phyloP scores from a whole-genome alignment of 139 green algal species.

The Chlamydomonas sp. region DNA sequence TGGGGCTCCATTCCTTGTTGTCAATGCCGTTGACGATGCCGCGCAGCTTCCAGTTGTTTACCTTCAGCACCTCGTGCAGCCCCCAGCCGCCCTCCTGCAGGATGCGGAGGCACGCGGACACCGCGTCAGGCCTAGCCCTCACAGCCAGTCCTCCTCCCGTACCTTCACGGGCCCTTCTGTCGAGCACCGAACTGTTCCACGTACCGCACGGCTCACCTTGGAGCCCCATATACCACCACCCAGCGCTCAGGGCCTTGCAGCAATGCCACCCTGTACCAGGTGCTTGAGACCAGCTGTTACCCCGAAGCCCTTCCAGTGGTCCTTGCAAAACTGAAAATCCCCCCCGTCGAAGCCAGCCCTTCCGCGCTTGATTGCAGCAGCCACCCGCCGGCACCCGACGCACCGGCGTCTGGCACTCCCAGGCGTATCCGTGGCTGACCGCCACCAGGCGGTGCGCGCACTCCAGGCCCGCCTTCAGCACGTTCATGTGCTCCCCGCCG shows the following conservation, averaged over 20 bases:
- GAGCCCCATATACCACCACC: too few relatives aligned
- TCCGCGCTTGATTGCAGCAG: too few relatives aligned
- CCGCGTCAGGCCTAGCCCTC: not conserved
- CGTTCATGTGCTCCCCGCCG: constrained; percentile 98
- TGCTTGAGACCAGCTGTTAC: too few relatives aligned
- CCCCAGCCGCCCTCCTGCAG: constrained; percentile 94
- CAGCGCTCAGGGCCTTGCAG: too few relatives aligned
- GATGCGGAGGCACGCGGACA: not conserved
- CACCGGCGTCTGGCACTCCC: constrained; percentile 93
- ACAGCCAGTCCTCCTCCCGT: not conserved
- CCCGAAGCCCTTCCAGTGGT: too few relatives aligned
- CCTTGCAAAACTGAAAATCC: too few relatives aligned
- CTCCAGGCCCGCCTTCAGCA: constrained; percentile 94
- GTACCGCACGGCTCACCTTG: too few relatives aligned
- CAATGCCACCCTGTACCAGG: too few relatives aligned
- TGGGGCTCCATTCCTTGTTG: constrained; percentile 60
- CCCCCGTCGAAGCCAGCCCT: too few relatives aligned
- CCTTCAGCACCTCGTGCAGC: constrained; percentile 85
- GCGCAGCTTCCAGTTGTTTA: constrained; percentile 90
- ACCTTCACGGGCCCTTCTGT: too few relatives aligned
- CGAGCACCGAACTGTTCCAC: too few relatives aligned
- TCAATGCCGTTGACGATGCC: constrained; percentile 99
- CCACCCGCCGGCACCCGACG: not conserved
- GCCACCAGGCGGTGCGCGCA: constrained; percentile 87
- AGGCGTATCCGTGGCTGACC: constrained; percentile 91